Evolutionary conservation across 331 rosid genomes (phyloP).

Genomic region (Dryas integrifolia): DNA sequence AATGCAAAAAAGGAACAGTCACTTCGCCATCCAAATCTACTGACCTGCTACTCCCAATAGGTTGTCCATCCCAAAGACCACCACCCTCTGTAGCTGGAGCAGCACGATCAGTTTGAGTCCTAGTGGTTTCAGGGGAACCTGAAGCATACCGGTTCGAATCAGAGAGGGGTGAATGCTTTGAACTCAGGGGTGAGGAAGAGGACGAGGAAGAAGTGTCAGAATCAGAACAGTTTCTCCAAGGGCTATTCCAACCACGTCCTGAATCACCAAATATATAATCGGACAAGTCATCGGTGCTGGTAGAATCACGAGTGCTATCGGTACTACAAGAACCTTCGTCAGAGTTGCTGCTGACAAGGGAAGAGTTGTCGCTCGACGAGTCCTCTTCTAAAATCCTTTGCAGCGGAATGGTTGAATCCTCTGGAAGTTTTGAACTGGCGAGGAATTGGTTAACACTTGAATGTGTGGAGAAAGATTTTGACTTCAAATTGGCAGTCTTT

Average conservation of each 20-base stretch:
- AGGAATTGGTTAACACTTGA: constrained; percentile 32
- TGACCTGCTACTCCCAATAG: constrained; percentile 18
- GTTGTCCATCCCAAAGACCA: constrained; percentile 29
- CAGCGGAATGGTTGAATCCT: constrained; percentile 37
- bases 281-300: constrained; percentile 71
- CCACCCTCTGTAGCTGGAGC: too few relatives aligned
- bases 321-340: constrained; percentile 91
- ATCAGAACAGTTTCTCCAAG: constrained; percentile 43
- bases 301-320: constrained; percentile 62
- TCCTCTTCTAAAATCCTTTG: constrained; percentile 65
- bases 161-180: constrained; percentile 51
- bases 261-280: constrained; percentile 78
- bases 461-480: constrained; percentile 29
- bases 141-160: constrained; percentile 50
- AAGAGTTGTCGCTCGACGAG: constrained; percentile 84
- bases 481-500: constrained; percentile 35
- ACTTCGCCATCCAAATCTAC: constrained; percentile 29
- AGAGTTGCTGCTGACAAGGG: constrained; percentile 73
- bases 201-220: constrained; percentile 58
- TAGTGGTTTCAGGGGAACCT: constrained; percentile 30
- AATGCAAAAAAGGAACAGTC: constrained; percentile 39
- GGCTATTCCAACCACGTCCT: constrained; percentile 44
- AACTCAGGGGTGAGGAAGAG: constrained; percentile 55
- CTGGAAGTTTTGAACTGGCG: constrained; percentile 27
- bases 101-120: too few relatives aligned